These are phyloP conservation scores for Fusarium pseudograminearum DNA, from an alignment of 2,329 filamentous ascomycete genomes.

Conservation along the genomic window DNA sequence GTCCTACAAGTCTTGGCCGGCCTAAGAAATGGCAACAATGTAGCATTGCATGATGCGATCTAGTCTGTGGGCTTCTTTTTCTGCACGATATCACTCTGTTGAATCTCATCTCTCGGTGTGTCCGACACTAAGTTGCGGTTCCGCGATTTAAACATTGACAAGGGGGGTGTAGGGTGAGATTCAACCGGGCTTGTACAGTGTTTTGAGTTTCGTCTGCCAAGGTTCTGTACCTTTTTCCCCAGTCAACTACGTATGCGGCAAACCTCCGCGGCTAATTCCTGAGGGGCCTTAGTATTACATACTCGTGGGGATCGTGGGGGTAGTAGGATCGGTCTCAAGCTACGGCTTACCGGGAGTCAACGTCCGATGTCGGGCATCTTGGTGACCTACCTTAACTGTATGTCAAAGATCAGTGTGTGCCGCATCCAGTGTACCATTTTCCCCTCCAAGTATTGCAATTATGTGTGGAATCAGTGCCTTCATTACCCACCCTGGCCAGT, in stretches of 20 bases:
- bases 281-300: not conserved
- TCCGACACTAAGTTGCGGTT: not conserved
- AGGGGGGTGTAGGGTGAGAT: not conserved
- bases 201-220: not conserved
- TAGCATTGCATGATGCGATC: not conserved
- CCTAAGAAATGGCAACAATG: not conserved
- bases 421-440: not conserved
- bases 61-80: not conserved
- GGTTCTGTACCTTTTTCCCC: not conserved
- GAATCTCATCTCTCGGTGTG: not conserved
- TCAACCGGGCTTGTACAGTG: not conserved
- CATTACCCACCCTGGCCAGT: conserved; percentile 6
- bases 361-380: not conserved
- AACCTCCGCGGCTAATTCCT: too few species aligned
- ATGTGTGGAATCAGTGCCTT: conserved; percentile 17
- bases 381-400: not conserved
- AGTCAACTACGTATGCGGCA: not conserved
- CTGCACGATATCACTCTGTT: not conserved
- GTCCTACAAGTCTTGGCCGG: not conserved
- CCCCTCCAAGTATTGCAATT: not conserved
- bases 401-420: not conserved
- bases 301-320: not conserved
- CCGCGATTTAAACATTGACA: not conserved
- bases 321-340: not conserved
- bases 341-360: not conserved